phyloP scores from a whole-genome alignment of 2,329 filamentous ascomycete genomes.

The Curvularia verruculosa region DNA sequence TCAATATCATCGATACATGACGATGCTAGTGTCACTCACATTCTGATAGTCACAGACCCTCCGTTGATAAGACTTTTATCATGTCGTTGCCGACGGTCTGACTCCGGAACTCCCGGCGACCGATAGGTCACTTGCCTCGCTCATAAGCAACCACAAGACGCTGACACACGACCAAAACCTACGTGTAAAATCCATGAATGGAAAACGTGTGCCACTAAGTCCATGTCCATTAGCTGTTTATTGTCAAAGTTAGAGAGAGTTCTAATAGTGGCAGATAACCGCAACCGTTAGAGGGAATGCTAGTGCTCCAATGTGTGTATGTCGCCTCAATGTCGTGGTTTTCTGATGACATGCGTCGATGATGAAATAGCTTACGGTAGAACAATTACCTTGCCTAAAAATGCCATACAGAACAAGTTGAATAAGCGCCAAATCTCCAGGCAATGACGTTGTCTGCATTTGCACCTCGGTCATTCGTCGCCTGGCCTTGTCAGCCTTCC shows the following conservation, averaged over 20 bases:
- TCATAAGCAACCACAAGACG: not conserved
- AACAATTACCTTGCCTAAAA: not conserved
- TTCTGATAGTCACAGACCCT: not conserved
- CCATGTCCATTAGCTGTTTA: too few species aligned
- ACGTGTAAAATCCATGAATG: not conserved
- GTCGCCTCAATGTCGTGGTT: not conserved
- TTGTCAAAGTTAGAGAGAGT: not conserved
- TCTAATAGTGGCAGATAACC: not conserved
- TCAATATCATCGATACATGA: not conserved
- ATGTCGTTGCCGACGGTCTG: not conserved
- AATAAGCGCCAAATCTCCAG: not conserved
- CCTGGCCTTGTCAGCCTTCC: not conserved
- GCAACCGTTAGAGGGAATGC: not conserved
- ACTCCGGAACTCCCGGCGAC: not conserved
- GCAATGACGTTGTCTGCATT: not conserved
- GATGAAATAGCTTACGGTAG: not conserved
- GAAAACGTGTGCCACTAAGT: not conserved
- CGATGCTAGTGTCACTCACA: not conserved
- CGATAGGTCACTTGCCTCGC: not conserved
- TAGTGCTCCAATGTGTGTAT: not conserved
- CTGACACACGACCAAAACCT: not conserved
- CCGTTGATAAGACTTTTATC: not conserved
- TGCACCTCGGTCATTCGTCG: not conserved
- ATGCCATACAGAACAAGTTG: not conserved
- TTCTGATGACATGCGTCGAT: not conserved